A percentile compares a stretch with the other conserved stretches of the same genome.
Evolutionary conservation across 1,139 yeast species (phyloP).

Genomic region (Debaryomycetaceae sp.): DNA sequence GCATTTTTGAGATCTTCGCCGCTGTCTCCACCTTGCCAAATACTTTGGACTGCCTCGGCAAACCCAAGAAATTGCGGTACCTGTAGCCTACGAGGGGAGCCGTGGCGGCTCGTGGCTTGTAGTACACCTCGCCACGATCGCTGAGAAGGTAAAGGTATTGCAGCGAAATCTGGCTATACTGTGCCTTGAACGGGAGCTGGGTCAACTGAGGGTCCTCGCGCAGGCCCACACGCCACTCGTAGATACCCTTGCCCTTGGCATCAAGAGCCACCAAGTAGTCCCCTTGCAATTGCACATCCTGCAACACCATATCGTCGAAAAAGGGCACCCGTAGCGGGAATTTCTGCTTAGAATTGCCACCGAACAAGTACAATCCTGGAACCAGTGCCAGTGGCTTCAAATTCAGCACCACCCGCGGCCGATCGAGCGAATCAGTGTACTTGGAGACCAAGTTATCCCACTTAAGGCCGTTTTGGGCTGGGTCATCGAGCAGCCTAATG

Average conservation of each 20-base stretch:
- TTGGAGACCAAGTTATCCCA: constrained; percentile 21
- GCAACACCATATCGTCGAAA: constrained; percentile 59
- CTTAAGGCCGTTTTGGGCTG: constrained; percentile 25
- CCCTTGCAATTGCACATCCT: constrained; percentile 51
- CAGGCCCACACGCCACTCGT: constrained; percentile 56
- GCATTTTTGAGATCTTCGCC: constrained; percentile 48
- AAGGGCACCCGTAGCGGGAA: constrained; percentile 57
- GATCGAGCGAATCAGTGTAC: constrained; percentile 34
- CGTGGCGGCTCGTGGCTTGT: constrained; percentile 38
- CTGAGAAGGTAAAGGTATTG: constrained; percentile 57
- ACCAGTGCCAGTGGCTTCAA: constrained; percentile 22
- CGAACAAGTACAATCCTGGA: constrained; percentile 38
- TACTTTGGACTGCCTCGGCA: constrained; percentile 9
- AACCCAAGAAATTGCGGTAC: constrained; percentile 24
- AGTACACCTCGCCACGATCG: constrained; percentile 47
- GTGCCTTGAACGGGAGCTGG: constrained; percentile 40
- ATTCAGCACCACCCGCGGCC: constrained; percentile 18
- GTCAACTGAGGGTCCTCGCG: constrained; percentile 22
- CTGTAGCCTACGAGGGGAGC: constrained; percentile 14
- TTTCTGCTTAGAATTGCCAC: constrained; percentile 31
- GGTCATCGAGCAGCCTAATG: constrained; percentile 17
- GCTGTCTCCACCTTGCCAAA: constrained; percentile 11
- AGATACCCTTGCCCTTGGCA: constrained; percentile 63
- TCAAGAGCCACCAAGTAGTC: constrained; percentile 59
- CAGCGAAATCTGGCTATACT: constrained; percentile 50